Base-by-base conservation (phyloP, 2,329 filamentous ascomycete genomes). In the Botryotinia calthae region DNA sequence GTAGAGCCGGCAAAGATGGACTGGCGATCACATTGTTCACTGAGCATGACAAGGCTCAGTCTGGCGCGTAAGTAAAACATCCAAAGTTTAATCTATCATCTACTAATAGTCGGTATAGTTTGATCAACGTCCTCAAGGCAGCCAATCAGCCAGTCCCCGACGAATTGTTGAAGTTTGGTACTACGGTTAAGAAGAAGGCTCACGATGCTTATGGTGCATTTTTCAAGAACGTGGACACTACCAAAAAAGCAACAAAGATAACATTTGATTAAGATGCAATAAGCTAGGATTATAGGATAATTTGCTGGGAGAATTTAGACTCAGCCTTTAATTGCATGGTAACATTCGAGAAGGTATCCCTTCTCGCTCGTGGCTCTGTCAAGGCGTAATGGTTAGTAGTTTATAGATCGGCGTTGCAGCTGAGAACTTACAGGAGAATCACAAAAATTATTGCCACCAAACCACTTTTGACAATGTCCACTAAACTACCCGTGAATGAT, bases 171-270 rank as follows among this genome's bases (percentile, higher is more conserved):
- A 98, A 97, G 84, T 99, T 98, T 78, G 96, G 96, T 79, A 97
- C 94, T 34, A 98, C 95, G 0, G 96, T 99, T 70, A 99, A 98
- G 89, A 98, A 97, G 89, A 98, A 98, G 94, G 89, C 90, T 66
- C 96, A 99, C 84, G 93, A 94, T 80, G 92, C 93, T 65, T 99
- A 98, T 81, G 96, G 96, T 73, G 94, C 94, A 46, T 98, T 98
- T 82, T 97, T 93, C 87, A 97, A 96, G 84, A 94, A 98, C 78
- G 90, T 93, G 14, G 92, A 93, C 78, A 91, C 91, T 82, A 93
- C 88, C 81, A 92, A 95, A 84, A 91, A 93, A 82, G 91, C 93
- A 42, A 96, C 92, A 73, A 98, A 97, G 86, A 97, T 98, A 81
- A 95, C 90, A 64, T 98, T 98, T 84, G 94, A 97, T 80, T 88